These are phyloP conservation scores for Monoraphidium neglectum DNA, from an alignment of 139 green algal species.

Conservation along the genomic window DNA sequence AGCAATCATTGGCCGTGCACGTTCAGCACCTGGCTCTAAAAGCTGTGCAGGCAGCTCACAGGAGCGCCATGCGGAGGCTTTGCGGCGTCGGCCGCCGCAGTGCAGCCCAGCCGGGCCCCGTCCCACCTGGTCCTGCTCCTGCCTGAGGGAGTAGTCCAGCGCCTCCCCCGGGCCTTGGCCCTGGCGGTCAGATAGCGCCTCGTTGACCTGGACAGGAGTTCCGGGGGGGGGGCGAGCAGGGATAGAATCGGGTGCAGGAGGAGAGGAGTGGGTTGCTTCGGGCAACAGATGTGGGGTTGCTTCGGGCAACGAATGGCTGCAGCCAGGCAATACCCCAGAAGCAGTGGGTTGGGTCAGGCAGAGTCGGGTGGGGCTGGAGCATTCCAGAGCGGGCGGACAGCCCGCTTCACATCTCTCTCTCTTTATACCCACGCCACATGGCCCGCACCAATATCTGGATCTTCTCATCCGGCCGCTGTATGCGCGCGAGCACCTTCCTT, in stretches of 20 bases:
- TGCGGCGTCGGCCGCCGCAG: too few relatives aligned
- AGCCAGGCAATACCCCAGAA: background rate
- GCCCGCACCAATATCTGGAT: slow-evolving; percentile 75
- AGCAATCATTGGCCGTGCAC: too few relatives aligned
- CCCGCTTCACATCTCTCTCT: background rate
- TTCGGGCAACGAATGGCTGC: background rate
- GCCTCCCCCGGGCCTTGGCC: slow-evolving; percentile 22
- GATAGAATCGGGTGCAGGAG: background rate
- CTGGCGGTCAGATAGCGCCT: slow-evolving; percentile 59
- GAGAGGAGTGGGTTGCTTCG: background rate
- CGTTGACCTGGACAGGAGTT: slow-evolving; percentile 62
- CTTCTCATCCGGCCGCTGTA: slow-evolving; percentile 66
- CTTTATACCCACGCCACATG: background rate
- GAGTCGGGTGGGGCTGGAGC: too few relatives aligned
- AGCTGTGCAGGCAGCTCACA: too few relatives aligned
- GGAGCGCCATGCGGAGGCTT: too few relatives aligned
- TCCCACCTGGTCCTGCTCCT: slow-evolving; percentile 62
- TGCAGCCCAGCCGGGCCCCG: too few relatives aligned
- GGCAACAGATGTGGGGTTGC: background rate
- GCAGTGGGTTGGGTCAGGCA: too few relatives aligned
- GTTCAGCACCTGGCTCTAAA: too few relatives aligned
- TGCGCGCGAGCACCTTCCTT: slow-evolving; percentile 64
- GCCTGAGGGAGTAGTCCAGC: slow-evolving; percentile 75
- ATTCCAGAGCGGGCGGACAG: too few relatives aligned
- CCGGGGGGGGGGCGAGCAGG: background rate